Evolutionary conservation across 441 rosid species (phyloP), one percentile per base, ranked within the genome.

Genomic region (Aquilaria agallochum): DNA sequence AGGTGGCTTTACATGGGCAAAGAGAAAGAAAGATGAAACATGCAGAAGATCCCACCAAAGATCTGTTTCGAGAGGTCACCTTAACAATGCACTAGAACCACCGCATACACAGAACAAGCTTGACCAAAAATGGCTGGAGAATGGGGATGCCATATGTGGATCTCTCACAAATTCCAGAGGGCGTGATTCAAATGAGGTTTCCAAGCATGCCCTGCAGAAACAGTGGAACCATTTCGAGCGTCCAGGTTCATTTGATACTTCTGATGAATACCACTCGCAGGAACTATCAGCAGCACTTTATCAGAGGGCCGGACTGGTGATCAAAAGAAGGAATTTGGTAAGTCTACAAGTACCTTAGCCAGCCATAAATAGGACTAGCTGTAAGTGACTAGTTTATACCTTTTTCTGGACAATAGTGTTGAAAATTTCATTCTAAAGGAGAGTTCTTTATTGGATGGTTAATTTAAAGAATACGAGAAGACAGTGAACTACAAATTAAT

Each of bases 1-100:
- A 55, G 84, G 84, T 70, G 89, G 95, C 69, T 90, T 90, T 78
- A 85, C 88, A 32, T 88, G 97, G 97, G 95, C 90, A 11, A 90
- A 78, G 72, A 78, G 87, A 48, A 73, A 63, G 57, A 84, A 73
- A 65, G 83, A 74, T 44, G 76, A 75, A 46, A 67, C 74, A 51
- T 68, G 81, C 9, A 40, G 40, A 45, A 73, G 72, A 62, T 73
- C 81, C 60, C 81, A 78, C 64, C 57, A 20, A 15, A 70, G 86
- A 64, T 79, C 86, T 49, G 69, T 40, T 58, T 81, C 86, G 33
- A 76, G 75, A 68, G 68, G 84, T 55, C 76, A 74, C 55, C 56
- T 69, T 50, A 55, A 33, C 59, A 83, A 76, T 66, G 73, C 63
- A 61, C 68, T 75, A 11, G 89, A 84, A 56, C 65, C 72, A 56